Base-by-base conservation (phyloP, 2,329 filamentous ascomycete species). In the Calycina herbarum region DNA sequence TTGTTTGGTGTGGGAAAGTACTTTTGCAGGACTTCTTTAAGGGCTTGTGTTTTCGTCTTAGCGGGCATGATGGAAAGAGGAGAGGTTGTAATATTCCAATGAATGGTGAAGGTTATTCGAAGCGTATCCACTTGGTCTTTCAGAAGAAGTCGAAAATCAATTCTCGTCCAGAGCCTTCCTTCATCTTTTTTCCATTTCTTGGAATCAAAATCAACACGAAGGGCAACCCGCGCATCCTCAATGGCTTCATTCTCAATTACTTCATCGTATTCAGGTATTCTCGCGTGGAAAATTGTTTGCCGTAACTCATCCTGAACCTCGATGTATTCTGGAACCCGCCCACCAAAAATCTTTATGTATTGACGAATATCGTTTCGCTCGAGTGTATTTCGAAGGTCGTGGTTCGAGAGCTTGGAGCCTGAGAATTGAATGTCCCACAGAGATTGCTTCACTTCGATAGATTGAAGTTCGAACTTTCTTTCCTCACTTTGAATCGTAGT, bases 11-110 rank as follows among this genome's bases (percentile, higher is more conserved):
- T 54, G 10, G 72, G 73, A 62, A 75, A 75, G 56, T 75, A 76
- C 27, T 59, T 62, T 20, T 62, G 42, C 5, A 76, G 42, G 1
- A 75, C 64, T 13, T 63, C 60, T 81, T 59, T 48, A 6, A 76
- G 27, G 6, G 67, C 64, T 33, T 40, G 51, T 6, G 65, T 66
- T 62, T 71, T 73, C 3, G 59, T 62, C 8, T 48, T 65, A 8
- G 64, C 64, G 24, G 65, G 65, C 15, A 45, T 51, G 15, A 73
- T 51, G 48, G 68, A 57, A 38, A 69, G 64, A 17, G 71, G 72
- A 0, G 73, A 72, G n/a, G 66, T 60, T 13, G 73, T 74, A 6
- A 67, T 64, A 57, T 74, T 73, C 75, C 74, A 76, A 60, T 74
- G 75, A 48, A 76, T 59, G 4, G 66, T 72, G 59, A 74, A 73